Conservation (phyloP, 805 yeast genomes). For the Suhomyces vadensis region DNA sequence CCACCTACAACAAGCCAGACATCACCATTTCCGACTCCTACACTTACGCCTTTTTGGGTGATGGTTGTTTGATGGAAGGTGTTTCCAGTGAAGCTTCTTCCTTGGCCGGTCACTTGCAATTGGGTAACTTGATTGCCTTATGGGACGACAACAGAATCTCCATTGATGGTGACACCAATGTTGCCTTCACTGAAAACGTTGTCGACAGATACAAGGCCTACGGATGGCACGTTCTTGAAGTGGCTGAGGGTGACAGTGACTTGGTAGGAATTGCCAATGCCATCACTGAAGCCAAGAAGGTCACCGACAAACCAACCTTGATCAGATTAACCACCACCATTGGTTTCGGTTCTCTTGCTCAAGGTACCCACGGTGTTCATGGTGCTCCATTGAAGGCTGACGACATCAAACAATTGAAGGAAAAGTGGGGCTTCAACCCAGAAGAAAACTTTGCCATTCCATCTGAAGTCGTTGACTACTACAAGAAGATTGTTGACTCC, state of each 20-base stretch:
- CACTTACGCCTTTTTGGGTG: constrained; percentile 86
- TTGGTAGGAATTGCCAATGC: constrained; percentile 69
- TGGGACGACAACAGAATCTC: constrained; percentile 97
- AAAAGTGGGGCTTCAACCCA: constrained; percentile 85
- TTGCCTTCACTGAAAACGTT: constrained; percentile 94
- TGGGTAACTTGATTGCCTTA: constrained; percentile 89
- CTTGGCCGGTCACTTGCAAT: constrained; percentile 92
- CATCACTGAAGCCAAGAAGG: constrained; percentile 75
- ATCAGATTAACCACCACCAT: constrained; percentile 88
- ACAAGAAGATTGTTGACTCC: constrained; percentile 54
- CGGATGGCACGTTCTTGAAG: constrained; percentile 87
- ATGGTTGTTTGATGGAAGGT: constrained; percentile 98
- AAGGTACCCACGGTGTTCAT: constrained; percentile 91
- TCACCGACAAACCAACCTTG: constrained; percentile 82
- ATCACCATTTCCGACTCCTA: constrained; percentile 68
- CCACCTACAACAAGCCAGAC: constrained; percentile 89
- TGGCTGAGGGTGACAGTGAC: constrained; percentile 81
- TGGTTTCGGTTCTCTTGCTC: constrained; percentile 85
- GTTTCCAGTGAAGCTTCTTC: constrained; percentile 92
- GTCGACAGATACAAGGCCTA: constrained; percentile 80
- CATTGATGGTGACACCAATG: constrained; percentile 89
- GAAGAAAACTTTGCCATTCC: constrained; percentile 77
- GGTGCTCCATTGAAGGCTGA: constrained; percentile 95
- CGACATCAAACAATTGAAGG: constrained; percentile 85
- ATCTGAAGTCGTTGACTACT: constrained; percentile 75